Base-by-base conservation (phyloP, 768 basidiomycete species). In the Dioszegia crocea region DNA sequence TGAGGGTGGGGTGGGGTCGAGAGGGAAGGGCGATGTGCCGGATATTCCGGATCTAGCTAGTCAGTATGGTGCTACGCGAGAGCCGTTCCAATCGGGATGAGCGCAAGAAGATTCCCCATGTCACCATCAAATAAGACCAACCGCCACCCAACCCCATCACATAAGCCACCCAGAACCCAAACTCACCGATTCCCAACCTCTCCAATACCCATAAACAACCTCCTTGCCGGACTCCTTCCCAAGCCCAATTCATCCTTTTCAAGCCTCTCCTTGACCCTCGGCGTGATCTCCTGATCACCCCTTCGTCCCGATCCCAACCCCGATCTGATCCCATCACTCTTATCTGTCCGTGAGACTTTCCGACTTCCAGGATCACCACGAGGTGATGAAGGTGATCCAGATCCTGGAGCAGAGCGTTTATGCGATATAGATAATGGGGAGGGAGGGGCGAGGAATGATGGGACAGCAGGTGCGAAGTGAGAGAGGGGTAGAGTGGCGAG, bases 141-240 rank as follows among this genome's bases (percentile, higher is more conserved):
- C n/a, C n/a, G n/a, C n/a, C n/a, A n/a, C n/a, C n/a, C n/a, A n/a
- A n/a, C n/a, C 29, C 27, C 45, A 49, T 26, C 46, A 6, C 26
- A 8, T 11, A 26, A 44, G 16, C 24, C 50, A 31, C 5, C 5
- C 39, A 11, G 27, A 19, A 23, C 6, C 11, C 45, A 8, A 23
- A 27, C 24, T 27, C 8, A 26, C n/a, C 40, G 19, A 16, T 8
- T 27, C 51, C 52, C 12, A 59, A 9, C 45, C 45, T 27, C 45
- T 24, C 8, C 24, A 46, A 19, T 10, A 11, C 40, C 44, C 1
- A 31, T 45, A 38, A 72, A 72, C 36, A 72, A 47, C 24, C 62
- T 60, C 43, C 70, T 68, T 8, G 70, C 70, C 9, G 70, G 70
- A 65, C 67, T 69, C 38, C 54, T 61, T 3, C 67, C 70, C 16